Evolutionary conservation across 2,329 filamentous ascomycete species (phyloP), one percentile per base, ranked within the genome.

Genomic region (Lasiodiplodia sp.): DNA sequence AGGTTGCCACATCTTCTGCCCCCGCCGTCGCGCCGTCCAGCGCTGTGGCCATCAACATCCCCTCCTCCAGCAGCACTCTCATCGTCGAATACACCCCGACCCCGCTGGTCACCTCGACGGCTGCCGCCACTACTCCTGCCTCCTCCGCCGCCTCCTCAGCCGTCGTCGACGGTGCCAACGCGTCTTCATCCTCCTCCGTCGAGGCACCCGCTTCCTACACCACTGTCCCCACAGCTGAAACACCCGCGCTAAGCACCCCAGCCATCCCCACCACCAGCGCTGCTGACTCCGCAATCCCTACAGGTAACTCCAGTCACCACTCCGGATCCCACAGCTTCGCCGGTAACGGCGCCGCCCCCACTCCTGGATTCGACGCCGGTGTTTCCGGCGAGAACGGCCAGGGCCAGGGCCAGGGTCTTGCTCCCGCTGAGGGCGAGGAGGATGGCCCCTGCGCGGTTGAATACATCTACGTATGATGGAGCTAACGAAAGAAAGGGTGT

Each of bases 221-320:
- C 18, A 51, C 58, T 18, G 3, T n/a, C 18, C 8, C 44, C 21
- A 8, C 40, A 10, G 18, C 44, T n/a, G 16, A n/a, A 34, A 47
- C 40, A 10, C n/a, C 58, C 44, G 58, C 25, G 58, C 28, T 63
- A 63, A 63, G 58, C 58, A 51, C 25, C 18, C 58, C 58, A 51
- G 18, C 23, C 58, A 44, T 51, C 37, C 44, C 44, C 40, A 51
- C 58, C 58, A 44, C 58, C 58, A 63, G 40, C 58, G 58, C 58
- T 63, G 58, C 58, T 63, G 58, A 63, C 58, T 47, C 58, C 44
- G n/a, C 40, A 21, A 51, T 51, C 58, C 44, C 40, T n/a, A 63
- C 58, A 63, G 58, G 58, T 63, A 37, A 63, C 8, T 51, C 21
- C 58, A 18, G 44, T 21, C 18, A 28, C 11, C 4, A 16, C 11